These are phyloP conservation scores for Penicillium capsulatum DNA, from an alignment of 2,329 filamentous ascomycete species.

Conservation along the genomic window DNA sequence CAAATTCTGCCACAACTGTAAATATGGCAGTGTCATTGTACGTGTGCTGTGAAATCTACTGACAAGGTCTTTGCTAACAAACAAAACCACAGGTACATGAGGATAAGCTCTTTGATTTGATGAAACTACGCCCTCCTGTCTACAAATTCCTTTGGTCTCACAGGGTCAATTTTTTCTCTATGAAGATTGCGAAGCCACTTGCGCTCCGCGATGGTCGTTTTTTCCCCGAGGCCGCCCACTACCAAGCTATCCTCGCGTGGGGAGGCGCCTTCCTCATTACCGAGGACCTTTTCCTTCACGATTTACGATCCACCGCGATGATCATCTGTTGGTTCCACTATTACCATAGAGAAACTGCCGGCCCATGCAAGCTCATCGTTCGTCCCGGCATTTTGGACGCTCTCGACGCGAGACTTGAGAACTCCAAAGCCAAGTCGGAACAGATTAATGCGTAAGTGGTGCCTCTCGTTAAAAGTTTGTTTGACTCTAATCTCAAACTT, in stretches of 20 bases:
- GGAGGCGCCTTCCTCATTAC: constrained; percentile 40
- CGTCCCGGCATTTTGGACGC: constrained; percentile 36
- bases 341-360: constrained; percentile 4
- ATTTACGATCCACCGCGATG: constrained; percentile 27
- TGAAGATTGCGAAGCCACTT: constrained; percentile 14
- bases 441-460: constrained; percentile 3
- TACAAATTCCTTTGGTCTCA: not conserved
- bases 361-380: constrained; percentile 34
- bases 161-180: not conserved
- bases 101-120: not conserved
- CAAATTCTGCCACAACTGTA: constrained; percentile 28
- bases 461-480: not conserved
- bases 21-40: constrained; percentile 33
- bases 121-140: no score
- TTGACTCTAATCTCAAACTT: not conserved
- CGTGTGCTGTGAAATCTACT: constrained; percentile 12
- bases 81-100: constrained; percentile 38
- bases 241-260: constrained; percentile 38
- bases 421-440: constrained; percentile 11
- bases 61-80: constrained; percentile 2
- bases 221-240: constrained; percentile 13
- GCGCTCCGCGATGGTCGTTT: constrained; percentile 17
- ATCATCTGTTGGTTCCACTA: constrained; percentile 38
- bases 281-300: constrained; percentile 35
- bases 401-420: constrained; percentile 27